A percentile compares a stretch with the other conserved stretches of the same genome.
Conservation (phyloP, 1,284 basidiomycete genomes). For the Puccinia polysora region DNA sequence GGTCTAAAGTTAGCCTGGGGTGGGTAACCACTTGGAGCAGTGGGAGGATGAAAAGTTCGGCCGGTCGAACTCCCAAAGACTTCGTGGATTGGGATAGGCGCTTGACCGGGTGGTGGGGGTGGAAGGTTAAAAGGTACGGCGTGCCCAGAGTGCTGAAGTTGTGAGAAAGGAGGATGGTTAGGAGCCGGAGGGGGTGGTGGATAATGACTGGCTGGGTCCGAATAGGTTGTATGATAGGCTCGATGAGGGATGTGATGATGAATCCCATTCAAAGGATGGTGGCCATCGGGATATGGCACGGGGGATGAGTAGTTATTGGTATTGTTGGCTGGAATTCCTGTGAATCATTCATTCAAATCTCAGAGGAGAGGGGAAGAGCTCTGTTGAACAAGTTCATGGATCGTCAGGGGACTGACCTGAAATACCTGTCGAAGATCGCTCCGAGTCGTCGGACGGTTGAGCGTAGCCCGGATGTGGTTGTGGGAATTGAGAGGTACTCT, state of each 20-base stretch:
- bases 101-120: slow-evolving; percentile 39
- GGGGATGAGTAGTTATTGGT: neutral
- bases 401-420: slow-evolving; percentile 1
- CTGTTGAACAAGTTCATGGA: neutral
- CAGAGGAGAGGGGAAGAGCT: neutral
- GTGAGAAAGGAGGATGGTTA: slow-evolving; percentile 7
- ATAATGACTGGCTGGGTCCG: slow-evolving; percentile 19
- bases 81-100: slow-evolving; percentile 40
- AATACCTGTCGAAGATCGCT: neutral
- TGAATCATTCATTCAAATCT: neutral
- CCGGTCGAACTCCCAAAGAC: slow-evolving; percentile 16
- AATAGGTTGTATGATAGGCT: slow-evolving; percentile 9
- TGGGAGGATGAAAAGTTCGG: slow-evolving; percentile 20
- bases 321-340: slow-evolving; percentile 6
- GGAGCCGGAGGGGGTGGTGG: neutral
- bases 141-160: neutral
- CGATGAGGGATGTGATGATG: slow-evolving; percentile 8
- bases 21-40: slow-evolving; percentile 5
- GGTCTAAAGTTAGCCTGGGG: neutral
- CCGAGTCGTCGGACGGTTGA: slow-evolving; percentile 7
- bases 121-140: slow-evolving; percentile 28
- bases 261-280: neutral
- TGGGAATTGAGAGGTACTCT: neutral
- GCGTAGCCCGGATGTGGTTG: neutral
- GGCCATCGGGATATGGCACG: neutral